These are phyloP conservation scores for Globisporangium spiculum DNA, from an alignment of 352 stramenopile species.

Conservation along the genomic window DNA sequence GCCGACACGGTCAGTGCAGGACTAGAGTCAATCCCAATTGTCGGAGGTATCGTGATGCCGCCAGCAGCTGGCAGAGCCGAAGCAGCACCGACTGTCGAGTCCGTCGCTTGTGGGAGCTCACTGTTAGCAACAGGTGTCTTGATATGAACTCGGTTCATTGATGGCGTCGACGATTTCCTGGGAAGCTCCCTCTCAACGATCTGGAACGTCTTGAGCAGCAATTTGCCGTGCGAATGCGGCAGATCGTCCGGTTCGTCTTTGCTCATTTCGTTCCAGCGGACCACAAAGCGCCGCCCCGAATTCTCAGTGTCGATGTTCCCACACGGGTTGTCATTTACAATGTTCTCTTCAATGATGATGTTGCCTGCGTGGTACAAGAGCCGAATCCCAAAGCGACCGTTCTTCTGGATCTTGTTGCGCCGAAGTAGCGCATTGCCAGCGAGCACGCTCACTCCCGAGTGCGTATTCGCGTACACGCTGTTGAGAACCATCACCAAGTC, in stretches of 20 bases:
- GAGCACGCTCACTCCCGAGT: slow-evolving; percentile 58
- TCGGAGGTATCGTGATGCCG: background rate
- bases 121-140: background rate
- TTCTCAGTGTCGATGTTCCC: slow-evolving; percentile 76
- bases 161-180: background rate
- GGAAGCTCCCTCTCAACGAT: slow-evolving; percentile 27
- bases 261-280: slow-evolving; percentile 75
- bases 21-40: background rate
- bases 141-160: background rate
- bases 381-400: slow-evolving; percentile 69
- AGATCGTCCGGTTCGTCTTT: slow-evolving; percentile 53
- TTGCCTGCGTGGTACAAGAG: slow-evolving; percentile 68
- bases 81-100: background rate
- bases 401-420: slow-evolving; percentile 60
- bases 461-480: slow-evolving; percentile 47
- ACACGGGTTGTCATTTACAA: slow-evolving; percentile 58
- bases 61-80: background rate
- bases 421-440: slow-evolving; percentile 58
- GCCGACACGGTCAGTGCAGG: background rate
- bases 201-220: slow-evolving; percentile 42
- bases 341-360: slow-evolving; percentile 76
- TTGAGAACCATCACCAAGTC: slow-evolving; percentile 59
- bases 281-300: slow-evolving; percentile 69
- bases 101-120: background rate
- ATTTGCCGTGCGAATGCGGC: slow-evolving; percentile 49